Evolutionary conservation across 1,139 yeast species (phyloP), one percentile per base, ranked within the genome.

Genomic region (Geotrichum bryndzae): DNA sequence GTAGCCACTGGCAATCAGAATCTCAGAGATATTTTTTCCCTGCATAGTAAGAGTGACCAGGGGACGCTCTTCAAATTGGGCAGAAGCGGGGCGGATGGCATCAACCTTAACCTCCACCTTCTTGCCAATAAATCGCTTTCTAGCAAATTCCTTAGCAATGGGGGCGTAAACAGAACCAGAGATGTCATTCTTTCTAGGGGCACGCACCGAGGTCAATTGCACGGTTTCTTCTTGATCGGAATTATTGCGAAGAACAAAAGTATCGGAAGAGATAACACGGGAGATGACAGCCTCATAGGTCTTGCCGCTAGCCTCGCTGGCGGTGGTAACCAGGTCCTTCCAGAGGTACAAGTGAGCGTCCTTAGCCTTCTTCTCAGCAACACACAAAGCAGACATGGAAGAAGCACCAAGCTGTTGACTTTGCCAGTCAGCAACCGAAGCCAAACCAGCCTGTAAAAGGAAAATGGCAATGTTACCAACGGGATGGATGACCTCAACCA

Each of bases 391-490:
- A 3, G 81, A 70, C 92, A 90, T 88, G 53, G 77, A 78, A 51
- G 80, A 74, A 5, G 91, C 77, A 1, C 96, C 96, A 62, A 90
- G 76, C 58, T 84, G 71, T n/a, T 83, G 74, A 0, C 91, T 84
- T 73, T 90, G 96, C 94, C 96, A 88, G 72, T 90, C 96, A 27
- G 86, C 84, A 61, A 89, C 83, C 67, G 85, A 85, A 8, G 87
- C 96, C 53, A 85, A 79, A 10, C 97, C 97, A 63, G 79, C 80
- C 64, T 82, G 84, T 65, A 90, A 79, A 65, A 90, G 75, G 67
- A 84, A 82, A 67, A 85, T 87, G 64, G 88, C 84, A 68, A 90
- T 86, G 70, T 88, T 88, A 7, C 96, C 91, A 13, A 89, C 87
- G 61, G 90, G 92, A 68, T 85, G 85, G 51, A 84, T 69, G 56